A percentile compares a stretch with the other conserved stretches of the same genome.
Conservation (phyloP, 106 monocot genomes). For the Acorus calamus region DNA sequence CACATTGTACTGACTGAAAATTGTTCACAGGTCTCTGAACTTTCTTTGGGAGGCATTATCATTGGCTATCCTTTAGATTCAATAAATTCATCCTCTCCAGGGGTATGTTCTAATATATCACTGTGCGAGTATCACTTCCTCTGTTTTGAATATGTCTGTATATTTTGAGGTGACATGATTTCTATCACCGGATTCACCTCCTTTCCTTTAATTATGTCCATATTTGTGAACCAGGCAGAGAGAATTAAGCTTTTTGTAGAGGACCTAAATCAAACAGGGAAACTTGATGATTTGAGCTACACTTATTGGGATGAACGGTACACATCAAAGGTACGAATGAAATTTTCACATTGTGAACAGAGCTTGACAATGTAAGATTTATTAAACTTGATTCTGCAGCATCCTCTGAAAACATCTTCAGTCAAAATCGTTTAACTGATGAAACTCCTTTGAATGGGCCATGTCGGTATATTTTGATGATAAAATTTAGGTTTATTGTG, state of each 20-base stretch:
- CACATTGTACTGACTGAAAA: not conserved
- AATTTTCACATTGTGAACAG: too few species aligned
- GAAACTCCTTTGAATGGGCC: too few species aligned
- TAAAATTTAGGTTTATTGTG: too few species aligned
- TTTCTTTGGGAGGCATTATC: slow-evolving; percentile 57
- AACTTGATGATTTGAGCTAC: slow-evolving; percentile 47
- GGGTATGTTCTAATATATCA: slow-evolving; percentile 22
- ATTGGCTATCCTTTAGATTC: slow-evolving; percentile 70
- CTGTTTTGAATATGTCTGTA: not conserved
- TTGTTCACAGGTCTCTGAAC: slow-evolving; percentile 31
- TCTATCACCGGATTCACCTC: not conserved
- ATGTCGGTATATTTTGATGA: too few species aligned
- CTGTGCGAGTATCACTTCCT: too few species aligned
- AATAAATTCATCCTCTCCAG: slow-evolving; percentile 30
- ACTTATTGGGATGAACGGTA: slow-evolving; percentile 93
- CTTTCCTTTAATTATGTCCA: slow-evolving; percentile 3
- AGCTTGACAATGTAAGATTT: too few species aligned
- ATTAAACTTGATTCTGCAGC: too few species aligned
- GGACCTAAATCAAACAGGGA: slow-evolving; percentile 53
- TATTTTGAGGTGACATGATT: not conserved
- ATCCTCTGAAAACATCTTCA: too few species aligned
- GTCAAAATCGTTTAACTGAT: too few species aligned
- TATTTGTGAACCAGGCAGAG: slow-evolving; percentile 31
- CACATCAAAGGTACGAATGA: slow-evolving; percentile 57
- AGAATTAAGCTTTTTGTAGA: slow-evolving; percentile 64